Percentiles rank a stretch among this genome's conserved stretches.
These are phyloP conservation scores for Leccinum pachyderme DNA, from an alignment of 1,284 basidiomycete genomes.

Conservation along the genomic window DNA sequence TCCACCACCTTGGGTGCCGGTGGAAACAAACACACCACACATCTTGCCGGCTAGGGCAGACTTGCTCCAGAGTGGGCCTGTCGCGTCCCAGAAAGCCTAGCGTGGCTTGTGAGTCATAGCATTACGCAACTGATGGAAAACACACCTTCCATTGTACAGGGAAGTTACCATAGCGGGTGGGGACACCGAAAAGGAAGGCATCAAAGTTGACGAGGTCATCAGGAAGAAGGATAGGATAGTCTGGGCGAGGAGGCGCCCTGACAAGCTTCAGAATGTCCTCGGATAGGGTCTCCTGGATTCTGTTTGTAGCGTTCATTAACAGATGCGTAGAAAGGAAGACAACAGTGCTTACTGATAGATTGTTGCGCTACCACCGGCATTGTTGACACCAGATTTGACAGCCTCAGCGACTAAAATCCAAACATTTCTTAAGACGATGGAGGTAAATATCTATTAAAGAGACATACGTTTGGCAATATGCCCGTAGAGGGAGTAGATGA, in stretches of 20 bases:
- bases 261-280: slow-evolving; percentile 76
- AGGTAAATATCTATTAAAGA: background rate
- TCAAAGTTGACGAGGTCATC: slow-evolving; percentile 66
- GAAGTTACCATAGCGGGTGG: slow-evolving; percentile 75
- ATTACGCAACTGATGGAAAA: background rate
- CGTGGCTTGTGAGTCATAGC: background rate
- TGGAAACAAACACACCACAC: slow-evolving; percentile 70
- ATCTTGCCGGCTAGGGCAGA: slow-evolving; percentile 82
- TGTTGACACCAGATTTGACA: slow-evolving; percentile 69
- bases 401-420: slow-evolving; percentile 68
- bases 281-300: slow-evolving; percentile 82
- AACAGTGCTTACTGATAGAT: slow-evolving; percentile 65
- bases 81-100: slow-evolving; percentile 79
- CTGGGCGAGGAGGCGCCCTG: slow-evolving; percentile 70
- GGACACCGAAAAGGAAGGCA: slow-evolving; percentile 72
- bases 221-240: slow-evolving; percentile 72
- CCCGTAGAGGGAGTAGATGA: slow-evolving; percentile 83
- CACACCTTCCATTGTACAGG: slow-evolving; percentile 68
- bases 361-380: slow-evolving; percentile 67
- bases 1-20: slow-evolving; percentile 65
- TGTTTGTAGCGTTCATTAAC: slow-evolving; percentile 24
- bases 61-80: slow-evolving; percentile 72
- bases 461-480: slow-evolving; percentile 70
- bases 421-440: background rate
- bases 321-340: background rate